Conservation (phyloP, 345 rosid genomes). For the Heritiera littoralis region DNA sequence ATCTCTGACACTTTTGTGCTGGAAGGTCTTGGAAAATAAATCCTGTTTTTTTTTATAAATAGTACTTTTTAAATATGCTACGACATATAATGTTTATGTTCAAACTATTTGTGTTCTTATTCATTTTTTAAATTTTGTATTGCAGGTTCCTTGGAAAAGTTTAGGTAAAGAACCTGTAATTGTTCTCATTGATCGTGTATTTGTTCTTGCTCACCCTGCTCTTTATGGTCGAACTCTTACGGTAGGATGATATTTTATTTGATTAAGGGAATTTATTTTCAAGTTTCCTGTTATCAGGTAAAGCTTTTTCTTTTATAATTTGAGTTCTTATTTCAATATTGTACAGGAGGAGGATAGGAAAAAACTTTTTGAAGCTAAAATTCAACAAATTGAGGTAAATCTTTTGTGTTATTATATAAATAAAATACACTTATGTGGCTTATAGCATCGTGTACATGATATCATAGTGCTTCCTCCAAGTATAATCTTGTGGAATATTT, state of each 20-base stretch:
- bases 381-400: constrained; percentile 90
- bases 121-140: constrained; percentile 16
- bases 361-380: constrained; percentile 84
- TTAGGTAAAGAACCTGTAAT: constrained; percentile 95
- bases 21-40: not conserved
- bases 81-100: not conserved
- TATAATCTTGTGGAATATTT: not conserved
- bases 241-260: constrained; percentile 43
- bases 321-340: constrained; percentile 7
- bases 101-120: constrained; percentile 6
- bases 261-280: not conserved
- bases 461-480: not conserved
- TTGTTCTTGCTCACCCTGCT: constrained; percentile 83
- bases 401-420: not conserved
- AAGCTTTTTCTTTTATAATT: not conserved
- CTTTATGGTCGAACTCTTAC: constrained; percentile 58
- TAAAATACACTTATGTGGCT: not conserved
- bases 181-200: constrained; percentile 89
- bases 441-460: not conserved
- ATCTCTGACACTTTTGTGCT: not conserved
- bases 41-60: too few relatives aligned
- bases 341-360: constrained; percentile 82
- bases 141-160: constrained; percentile 98
- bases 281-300: not conserved
- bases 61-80: constrained; percentile 7